Base-by-base conservation (phyloP, 441 rosid species). In the Hypseocharis bilobata region DNA sequence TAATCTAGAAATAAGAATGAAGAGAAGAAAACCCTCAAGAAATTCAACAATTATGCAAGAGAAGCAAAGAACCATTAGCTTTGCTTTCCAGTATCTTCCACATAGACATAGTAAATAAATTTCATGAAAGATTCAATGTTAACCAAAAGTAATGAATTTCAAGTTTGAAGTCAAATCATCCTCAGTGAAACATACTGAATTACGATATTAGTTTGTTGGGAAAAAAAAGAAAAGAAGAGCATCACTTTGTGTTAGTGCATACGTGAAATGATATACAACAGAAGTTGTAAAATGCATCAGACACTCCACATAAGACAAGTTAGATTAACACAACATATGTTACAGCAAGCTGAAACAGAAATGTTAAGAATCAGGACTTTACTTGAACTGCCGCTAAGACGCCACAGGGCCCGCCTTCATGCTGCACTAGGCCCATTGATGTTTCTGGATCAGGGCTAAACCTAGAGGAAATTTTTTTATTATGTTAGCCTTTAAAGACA, bases 341-440 rank as follows among this genome's bases (percentile, higher is more conserved):
- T 25, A 70, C 51, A 66, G 1, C 28, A 22, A 52, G 19, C 17
- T 52, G 2, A 7, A 8, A 5, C 10, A 0, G 30, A 11, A 25
- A 54, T 26, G 59, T 59, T 62, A 75, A 66, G 81, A 75, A 60
- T 60, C 47, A 69, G 62, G 74, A 62, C 66, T 70, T 83, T 88
- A 90, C 98, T 82, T 93, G 98, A 65, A 93, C 68, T 64, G 98
- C 82, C 61, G 98, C 98, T 81, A 93, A 86, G 77, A 93, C 98
- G 70, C 98, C 97, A 64, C 98, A 93, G 63, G 98, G 96, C 61
- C 98, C 98, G 71, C 98, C 98, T 85, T 93, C 98, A 81, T 90
- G 97, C 91, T 93, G 98, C 87, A 93, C 97, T 69, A 93, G 81
- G 60, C 97, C 97, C 86, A 87, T 84, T 44, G 95, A 85, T 67